Percentiles rank a stretch among this genome's conserved stretches.
These are phyloP conservation scores for Pleurotus cornucopiae DNA, from an alignment of 768 basidiomycete species.

Conservation along the genomic window DNA sequence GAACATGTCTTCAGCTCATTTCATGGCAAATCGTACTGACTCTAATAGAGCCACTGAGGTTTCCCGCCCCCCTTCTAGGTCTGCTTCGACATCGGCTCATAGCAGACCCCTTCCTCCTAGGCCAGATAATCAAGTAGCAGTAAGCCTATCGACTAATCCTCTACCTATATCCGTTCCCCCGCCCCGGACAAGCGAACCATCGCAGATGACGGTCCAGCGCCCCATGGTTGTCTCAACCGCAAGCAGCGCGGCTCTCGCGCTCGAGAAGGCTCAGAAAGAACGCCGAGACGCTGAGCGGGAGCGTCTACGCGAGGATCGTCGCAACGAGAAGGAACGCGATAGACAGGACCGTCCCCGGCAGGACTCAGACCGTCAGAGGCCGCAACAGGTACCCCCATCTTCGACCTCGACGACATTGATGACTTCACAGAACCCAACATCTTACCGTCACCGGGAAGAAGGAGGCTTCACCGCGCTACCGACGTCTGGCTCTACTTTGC, in stretches of 20 bases:
- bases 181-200: conserved; percentile 13
- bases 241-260: conserved; percentile 48
- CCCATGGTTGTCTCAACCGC: conserved; percentile 38
- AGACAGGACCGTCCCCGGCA: background rate
- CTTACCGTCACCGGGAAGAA: background rate
- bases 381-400: conserved; percentile 1
- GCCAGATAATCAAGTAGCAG: conserved; percentile 10
- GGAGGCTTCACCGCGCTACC: background rate
- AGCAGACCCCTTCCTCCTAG: conserved; percentile 13
- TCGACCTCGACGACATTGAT: conserved; percentile 6
- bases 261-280: conserved; percentile 39
- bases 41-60: conserved; percentile 14
- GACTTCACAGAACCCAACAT: conserved; percentile 5
- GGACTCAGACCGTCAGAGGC: background rate
- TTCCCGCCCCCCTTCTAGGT: conserved; percentile 13
- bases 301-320: conserved; percentile 19
- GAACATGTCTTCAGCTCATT: conserved; percentile 26
- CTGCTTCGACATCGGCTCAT: conserved; percentile 12
- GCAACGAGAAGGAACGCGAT: conserved; percentile 10
- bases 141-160: conserved; percentile 9
- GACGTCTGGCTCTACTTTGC: conserved; percentile 3
- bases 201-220: conserved; percentile 8
- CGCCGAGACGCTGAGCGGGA: conserved; percentile 27
- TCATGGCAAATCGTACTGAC: conserved; percentile 16
- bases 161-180: conserved; percentile 11